Evolutionary conservation across 495 filamentous ascomycete species (phyloP).

Genomic region (Letharia lupina): DNA sequence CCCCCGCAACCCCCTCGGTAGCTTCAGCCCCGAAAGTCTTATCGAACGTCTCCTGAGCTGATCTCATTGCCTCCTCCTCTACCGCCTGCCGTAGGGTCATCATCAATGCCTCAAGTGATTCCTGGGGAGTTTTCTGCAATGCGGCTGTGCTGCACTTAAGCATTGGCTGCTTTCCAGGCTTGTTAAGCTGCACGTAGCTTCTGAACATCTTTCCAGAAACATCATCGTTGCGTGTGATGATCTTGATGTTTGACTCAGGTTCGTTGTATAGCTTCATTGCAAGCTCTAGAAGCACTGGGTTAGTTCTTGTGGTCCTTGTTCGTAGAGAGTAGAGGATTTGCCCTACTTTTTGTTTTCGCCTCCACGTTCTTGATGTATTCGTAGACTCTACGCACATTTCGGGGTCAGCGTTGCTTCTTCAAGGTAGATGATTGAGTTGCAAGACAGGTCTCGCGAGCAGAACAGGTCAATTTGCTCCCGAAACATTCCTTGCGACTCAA

Average conservation of each 20-base stretch:
- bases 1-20: neutral
- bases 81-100: neutral
- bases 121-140: neutral
- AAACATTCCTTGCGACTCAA: too few relatives aligned
- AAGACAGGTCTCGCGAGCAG: too few relatives aligned
- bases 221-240: neutral
- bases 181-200: neutral
- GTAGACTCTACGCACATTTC: neutral
- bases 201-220: neutral
- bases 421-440: too few relatives aligned
- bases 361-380: neutral
- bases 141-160: neutral
- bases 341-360: neutral
- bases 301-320: neutral
- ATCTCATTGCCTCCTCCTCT: neutral
- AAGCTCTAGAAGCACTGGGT: neutral
- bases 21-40: neutral
- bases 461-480: too few relatives aligned
- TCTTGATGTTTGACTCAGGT: neutral
- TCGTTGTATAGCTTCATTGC: neutral
- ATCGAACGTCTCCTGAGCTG: neutral
- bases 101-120: neutral
- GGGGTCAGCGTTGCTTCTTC: too few relatives aligned
- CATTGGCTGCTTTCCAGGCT: neutral
- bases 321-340: neutral